Evolutionary conservation across 2,329 filamentous ascomycete species (phyloP).

Genomic region (Phialemonium atrogriseum): DNA sequence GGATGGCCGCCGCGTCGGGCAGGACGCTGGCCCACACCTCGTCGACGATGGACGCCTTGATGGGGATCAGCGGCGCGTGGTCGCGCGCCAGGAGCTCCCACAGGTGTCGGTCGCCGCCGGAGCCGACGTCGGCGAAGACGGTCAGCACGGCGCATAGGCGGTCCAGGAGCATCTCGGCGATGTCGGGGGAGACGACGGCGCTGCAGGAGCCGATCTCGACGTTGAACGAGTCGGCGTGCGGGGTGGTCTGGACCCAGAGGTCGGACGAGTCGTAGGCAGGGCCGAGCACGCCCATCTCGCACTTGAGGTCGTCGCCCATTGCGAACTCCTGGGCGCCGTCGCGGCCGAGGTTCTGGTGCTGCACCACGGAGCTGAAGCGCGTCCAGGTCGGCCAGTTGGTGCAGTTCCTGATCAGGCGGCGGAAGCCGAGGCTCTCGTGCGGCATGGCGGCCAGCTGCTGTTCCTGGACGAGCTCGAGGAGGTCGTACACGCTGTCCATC

Average conservation of each 20-base stretch:
- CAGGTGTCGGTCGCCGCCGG: constrained; percentile 3
- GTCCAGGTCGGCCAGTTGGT: constrained; percentile 21
- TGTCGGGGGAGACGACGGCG: constrained; percentile 4
- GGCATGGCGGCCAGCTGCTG: constrained; percentile 9
- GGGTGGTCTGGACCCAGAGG: constrained; percentile 7
- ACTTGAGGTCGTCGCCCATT: constrained; percentile 4
- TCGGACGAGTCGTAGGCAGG: constrained; percentile 8
- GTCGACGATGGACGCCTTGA: constrained; percentile 6
- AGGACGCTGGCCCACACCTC: constrained; percentile 6
- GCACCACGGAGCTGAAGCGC: constrained; percentile 18
- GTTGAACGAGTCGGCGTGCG: constrained; percentile 6
- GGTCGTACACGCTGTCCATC: constrained; percentile 7
- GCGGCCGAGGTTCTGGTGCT: constrained; percentile 18
- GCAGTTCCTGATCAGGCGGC: constrained; percentile 19
- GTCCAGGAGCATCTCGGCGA: constrained; percentile 8
- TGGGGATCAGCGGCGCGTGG: constrained; percentile 4
- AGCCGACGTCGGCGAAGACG: constrained; percentile 3
- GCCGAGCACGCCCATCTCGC: constrained; percentile 7
- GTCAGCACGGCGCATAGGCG: constrained; percentile 7
- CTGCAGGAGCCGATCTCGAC: constrained; percentile 8
- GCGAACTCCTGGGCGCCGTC: constrained; percentile 6
- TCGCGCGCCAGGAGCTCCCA: constrained; percentile 6
- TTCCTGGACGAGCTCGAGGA: constrained; percentile 12
- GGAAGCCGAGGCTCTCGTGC: constrained; percentile 20
- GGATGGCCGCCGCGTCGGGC: constrained; percentile 5